These are phyloP conservation scores for Zoysia japonica DNA, from an alignment of 176 grass and related monocot species.

Conservation along the genomic window DNA sequence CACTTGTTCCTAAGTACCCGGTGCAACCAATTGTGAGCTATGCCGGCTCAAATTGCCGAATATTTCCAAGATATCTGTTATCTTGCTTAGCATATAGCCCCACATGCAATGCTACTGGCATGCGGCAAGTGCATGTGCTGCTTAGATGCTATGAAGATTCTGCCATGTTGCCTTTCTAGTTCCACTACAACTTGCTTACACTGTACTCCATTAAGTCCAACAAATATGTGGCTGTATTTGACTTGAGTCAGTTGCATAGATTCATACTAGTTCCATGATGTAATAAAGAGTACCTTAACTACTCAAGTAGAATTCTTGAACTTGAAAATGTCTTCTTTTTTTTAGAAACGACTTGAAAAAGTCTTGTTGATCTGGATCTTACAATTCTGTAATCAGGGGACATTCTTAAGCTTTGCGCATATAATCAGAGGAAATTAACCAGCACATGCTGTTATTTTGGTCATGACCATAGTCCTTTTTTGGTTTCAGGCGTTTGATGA, in stretches of 20 bases:
- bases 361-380: background rate
- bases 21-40: constrained; percentile 2
- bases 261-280: background rate
- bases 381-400: background rate
- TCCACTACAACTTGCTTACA: background rate
- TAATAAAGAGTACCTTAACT: background rate
- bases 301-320: background rate
- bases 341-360: background rate
- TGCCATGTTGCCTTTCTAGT: too few relatives aligned
- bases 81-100: constrained; percentile 19
- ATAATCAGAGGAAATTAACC: background rate
- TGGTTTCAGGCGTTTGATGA: constrained; percentile 85
- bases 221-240: background rate
- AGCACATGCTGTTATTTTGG: background rate
- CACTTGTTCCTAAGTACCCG: constrained; percentile 5
- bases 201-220: background rate
- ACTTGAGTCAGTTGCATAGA: background rate
- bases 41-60: constrained; percentile 35
- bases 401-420: background rate
- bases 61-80: constrained; percentile 37
- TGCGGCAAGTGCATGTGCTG: constrained; percentile 35
- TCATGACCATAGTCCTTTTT: constrained; percentile 14
- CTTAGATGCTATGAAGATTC: background rate
- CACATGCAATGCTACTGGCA: constrained; percentile 35
- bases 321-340: background rate